These are phyloP conservation scores for Macrophomina tecta DNA, from an alignment of 2,329 filamentous ascomycete species.

Conservation along the genomic window DNA sequence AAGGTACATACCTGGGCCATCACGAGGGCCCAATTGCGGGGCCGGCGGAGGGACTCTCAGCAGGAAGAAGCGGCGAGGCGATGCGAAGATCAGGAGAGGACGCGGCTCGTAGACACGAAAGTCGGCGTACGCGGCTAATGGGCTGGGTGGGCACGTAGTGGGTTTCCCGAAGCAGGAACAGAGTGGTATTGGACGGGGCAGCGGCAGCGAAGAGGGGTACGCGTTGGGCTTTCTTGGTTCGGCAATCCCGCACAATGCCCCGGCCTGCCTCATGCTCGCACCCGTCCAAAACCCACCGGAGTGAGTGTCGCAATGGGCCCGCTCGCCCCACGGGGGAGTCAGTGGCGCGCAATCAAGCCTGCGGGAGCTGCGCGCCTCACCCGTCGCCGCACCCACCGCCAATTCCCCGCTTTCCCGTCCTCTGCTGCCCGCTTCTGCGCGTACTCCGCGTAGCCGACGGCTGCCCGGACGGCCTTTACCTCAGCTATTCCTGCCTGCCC, in stretches of 20 bases:
- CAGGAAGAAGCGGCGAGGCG: too few species aligned
- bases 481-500: too few species aligned
- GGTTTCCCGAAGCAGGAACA: conserved; percentile 3
- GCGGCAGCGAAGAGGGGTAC: neutral
- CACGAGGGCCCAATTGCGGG: conserved; percentile 2
- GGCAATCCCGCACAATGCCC: neutral
- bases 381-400: neutral
- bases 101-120: neutral
- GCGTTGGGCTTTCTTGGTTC: neutral
- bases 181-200: conserved; percentile 1
- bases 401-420: neutral
- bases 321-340: neutral
- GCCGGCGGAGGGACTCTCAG: neutral
- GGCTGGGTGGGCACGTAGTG: neutral
- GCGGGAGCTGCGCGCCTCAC: neutral
- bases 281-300: neutral
- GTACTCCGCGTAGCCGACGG: too few species aligned
- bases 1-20: neutral
- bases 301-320: neutral
- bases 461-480: too few species aligned
- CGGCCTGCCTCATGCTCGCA: neutral
- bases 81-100: neutral
- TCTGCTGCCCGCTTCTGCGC: neutral
- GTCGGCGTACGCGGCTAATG: neutral
- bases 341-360: neutral